Evolutionary conservation across 257 asterid genomes (phyloP).

Genomic region (Nicotiana tabacum): DNA sequence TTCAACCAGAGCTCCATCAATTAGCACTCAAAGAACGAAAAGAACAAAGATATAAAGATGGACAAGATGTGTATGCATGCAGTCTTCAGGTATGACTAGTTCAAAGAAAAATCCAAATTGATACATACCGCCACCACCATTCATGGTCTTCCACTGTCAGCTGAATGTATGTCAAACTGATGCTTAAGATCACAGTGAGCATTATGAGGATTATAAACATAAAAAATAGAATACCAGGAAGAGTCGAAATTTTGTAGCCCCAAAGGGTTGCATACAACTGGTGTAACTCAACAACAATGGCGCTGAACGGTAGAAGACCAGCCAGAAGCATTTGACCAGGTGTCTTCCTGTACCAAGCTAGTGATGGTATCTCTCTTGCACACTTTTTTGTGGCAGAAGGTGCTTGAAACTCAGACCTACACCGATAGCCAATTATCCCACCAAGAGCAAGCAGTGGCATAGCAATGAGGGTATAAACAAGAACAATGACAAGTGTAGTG

Average conservation of each 20-base stretch:
- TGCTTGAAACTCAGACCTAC: slow-evolving; percentile 38
- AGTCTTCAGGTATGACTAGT: background rate
- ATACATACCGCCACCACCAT: slow-evolving; percentile 88
- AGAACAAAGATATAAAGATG: background rate
- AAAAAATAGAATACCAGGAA: slow-evolving; percentile 44
- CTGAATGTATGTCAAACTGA: slow-evolving; percentile 72
- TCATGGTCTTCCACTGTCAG: slow-evolving; percentile 69
- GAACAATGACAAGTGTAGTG: slow-evolving; percentile 43
- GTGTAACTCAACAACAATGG: slow-evolving; percentile 64
- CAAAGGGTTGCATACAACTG: slow-evolving; percentile 65
- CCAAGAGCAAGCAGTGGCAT: slow-evolving; percentile 61
- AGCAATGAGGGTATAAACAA: slow-evolving; percentile 45
- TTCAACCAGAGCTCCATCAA: background rate
- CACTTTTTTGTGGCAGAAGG: slow-evolving; percentile 42
- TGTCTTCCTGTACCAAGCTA: slow-evolving; percentile 60
- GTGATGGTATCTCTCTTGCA: slow-evolving; percentile 49
- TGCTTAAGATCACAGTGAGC: slow-evolving; percentile 53
- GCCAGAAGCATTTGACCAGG: slow-evolving; percentile 74
- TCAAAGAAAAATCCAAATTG: background rate
- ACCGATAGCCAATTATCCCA: slow-evolving; percentile 51
- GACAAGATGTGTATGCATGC: background rate
- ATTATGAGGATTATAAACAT: slow-evolving; percentile 48
- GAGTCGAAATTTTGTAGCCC: slow-evolving; percentile 68
- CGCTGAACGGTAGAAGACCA: slow-evolving; percentile 83
- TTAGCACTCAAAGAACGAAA: background rate